Evolutionary conservation across 768 basidiomycete species (phyloP).

Genomic region (Stropharia rugosoannulata): DNA sequence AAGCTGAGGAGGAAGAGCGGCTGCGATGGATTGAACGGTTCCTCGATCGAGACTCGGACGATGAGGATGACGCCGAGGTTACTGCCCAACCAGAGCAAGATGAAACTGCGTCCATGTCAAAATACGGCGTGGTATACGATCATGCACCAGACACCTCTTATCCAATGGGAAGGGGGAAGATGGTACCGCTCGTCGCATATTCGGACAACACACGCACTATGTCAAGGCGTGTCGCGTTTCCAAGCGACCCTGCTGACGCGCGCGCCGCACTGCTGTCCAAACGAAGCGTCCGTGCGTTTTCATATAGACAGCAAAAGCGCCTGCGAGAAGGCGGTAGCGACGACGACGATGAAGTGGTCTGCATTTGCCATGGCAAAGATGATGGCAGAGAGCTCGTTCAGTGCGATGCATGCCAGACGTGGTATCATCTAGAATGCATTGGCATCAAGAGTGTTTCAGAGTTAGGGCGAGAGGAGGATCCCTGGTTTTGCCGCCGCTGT

Average conservation of each 20-base stretch:
- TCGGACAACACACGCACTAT: slow-evolving; percentile 26
- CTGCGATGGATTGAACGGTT: slow-evolving; percentile 69
- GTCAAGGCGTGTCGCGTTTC: slow-evolving; percentile 36
- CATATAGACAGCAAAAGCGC: slow-evolving; percentile 48
- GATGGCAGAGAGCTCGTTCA: slow-evolving; percentile 80
- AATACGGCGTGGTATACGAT: slow-evolving; percentile 28
- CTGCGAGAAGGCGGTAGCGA: slow-evolving; percentile 29
- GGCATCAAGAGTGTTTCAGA: slow-evolving; percentile 65
- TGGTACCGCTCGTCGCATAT: slow-evolving; percentile 51
- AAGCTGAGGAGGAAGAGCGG: slow-evolving; percentile 58
- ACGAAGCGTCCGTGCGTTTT: slow-evolving; percentile 61
- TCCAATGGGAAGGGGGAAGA: slow-evolving; percentile 57
- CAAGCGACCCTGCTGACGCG: slow-evolving; percentile 76
- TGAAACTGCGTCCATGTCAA: slow-evolving; percentile 24
- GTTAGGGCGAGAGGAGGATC: slow-evolving; percentile 74
- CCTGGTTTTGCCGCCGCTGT: slow-evolving; percentile 73
- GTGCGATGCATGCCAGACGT: slow-evolving; percentile 76
- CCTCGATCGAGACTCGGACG: slow-evolving; percentile 72
- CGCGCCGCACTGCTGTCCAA: slow-evolving; percentile 72
- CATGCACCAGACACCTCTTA: slow-evolving; percentile 23
- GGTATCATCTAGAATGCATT: slow-evolving; percentile 83
- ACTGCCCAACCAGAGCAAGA: slow-evolving; percentile 26
- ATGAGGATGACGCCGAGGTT: slow-evolving; percentile 43
- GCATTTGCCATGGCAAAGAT: slow-evolving; percentile 65
- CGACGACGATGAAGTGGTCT: slow-evolving; percentile 48